A percentile compares a stretch with the other conserved stretches of the same genome.
These are phyloP conservation scores for Solanum habrochaites DNA, from an alignment of 257 asterid species.

Conservation along the genomic window DNA sequence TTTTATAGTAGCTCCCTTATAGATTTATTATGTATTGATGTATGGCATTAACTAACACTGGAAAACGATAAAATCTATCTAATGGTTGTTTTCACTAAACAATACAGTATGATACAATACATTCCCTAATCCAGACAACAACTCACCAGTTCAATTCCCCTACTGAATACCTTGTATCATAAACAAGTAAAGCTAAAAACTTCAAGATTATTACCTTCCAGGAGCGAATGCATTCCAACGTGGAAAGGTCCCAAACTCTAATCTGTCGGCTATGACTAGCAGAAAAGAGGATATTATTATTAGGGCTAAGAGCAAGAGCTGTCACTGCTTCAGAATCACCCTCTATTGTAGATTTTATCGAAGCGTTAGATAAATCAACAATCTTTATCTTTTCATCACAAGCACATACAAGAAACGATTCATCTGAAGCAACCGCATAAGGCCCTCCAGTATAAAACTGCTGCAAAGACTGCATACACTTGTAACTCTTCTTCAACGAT, in stretches of 20 bases:
- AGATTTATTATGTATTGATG: not conserved
- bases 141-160: not conserved
- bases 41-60: not conserved
- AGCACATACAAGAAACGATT: conserved; percentile 72
- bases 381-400: conserved; percentile 65
- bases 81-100: not conserved
- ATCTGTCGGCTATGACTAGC: conserved; percentile 89
- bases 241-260: conserved; percentile 79
- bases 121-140: not conserved
- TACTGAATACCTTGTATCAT: not conserved
- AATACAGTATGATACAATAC: not conserved
- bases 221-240: conserved; percentile 78
- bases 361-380: conserved; percentile 59
- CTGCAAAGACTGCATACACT: conserved; percentile 51
- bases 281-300: conserved; percentile 57
- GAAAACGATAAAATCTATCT: not conserved
- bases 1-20: not conserved
- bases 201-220: conserved; percentile 64
- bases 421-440: conserved; percentile 68
- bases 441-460: conserved; percentile 95
- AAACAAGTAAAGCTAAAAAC: not conserved
- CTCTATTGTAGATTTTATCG: conserved; percentile 67
- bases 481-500: conserved; percentile 61
- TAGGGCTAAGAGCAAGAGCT: conserved; percentile 63
- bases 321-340: conserved; percentile 86